These are phyloP conservation scores for Adenanthera pavonina DNA, from an alignment of 306 rosid genomes.

Conservation along the genomic window DNA sequence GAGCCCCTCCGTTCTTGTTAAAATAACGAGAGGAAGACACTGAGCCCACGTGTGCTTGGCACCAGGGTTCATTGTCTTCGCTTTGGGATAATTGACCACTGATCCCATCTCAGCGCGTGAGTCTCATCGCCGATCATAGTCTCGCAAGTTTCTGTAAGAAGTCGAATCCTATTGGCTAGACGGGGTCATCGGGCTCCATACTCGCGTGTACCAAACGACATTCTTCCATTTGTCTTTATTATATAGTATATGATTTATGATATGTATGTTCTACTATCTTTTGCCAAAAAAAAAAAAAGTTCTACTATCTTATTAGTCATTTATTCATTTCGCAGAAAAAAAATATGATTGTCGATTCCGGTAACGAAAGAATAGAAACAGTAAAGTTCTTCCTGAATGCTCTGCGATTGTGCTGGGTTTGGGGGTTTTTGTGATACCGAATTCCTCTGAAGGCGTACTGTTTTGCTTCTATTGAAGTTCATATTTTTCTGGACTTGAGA, in stretches of 20 bases:
- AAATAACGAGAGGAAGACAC: background rate
- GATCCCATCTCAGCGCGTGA: background rate
- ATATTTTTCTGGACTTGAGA: constrained; percentile 24
- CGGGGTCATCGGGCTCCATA: background rate
- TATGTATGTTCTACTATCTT: too few relatives aligned
- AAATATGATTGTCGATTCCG: background rate
- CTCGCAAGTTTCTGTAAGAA: background rate
- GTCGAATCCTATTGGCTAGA: background rate
- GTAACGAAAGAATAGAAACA: constrained; percentile 3
- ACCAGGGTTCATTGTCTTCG: background rate
- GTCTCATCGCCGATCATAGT: background rate
- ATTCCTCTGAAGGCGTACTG: constrained; percentile 14
- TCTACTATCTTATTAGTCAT: background rate
- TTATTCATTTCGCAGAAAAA: background rate
- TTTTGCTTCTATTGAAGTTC: background rate
- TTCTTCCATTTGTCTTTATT: constrained; percentile 32
- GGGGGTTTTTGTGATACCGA: background rate
- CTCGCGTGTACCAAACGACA: background rate
- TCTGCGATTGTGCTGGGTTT: background rate
- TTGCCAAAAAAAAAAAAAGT: too few relatives aligned
- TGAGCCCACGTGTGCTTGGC: background rate
- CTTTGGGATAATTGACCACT: background rate
- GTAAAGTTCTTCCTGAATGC: background rate
- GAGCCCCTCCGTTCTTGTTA: background rate
- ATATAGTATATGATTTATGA: too few relatives aligned